Conservation (phyloP, 345 rosid species). For the Hypericum perforatum region DNA sequence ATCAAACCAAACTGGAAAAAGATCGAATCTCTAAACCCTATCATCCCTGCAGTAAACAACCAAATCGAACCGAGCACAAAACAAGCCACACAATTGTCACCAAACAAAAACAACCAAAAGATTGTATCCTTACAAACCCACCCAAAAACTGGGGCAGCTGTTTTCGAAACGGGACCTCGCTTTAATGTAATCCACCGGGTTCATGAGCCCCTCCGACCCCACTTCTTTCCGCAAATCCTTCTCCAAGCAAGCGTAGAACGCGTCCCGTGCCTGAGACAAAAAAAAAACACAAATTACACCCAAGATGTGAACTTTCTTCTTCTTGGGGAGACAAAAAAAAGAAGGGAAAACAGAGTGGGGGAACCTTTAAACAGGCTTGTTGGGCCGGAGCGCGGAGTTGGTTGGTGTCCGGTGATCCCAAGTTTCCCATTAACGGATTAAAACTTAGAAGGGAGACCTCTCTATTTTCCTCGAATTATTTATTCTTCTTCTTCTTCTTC, state of each 20-base stretch:
- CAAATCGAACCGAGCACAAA: too few relatives aligned
- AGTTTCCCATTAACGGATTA: too few relatives aligned
- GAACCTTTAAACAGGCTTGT: conserved; percentile 67
- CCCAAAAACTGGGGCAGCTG: conserved; percentile 72
- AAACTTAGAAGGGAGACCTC: too few relatives aligned
- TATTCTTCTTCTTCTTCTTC: too few relatives aligned
- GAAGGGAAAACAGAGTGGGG: neutral
- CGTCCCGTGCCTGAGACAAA: conserved; percentile 55
- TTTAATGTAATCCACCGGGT: conserved; percentile 51
- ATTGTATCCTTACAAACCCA: too few relatives aligned
- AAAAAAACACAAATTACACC: neutral
- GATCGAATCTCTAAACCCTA: too few relatives aligned
- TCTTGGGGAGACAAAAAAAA: neutral
- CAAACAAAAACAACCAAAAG: too few relatives aligned
- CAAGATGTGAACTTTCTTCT: neutral
- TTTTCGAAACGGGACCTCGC: conserved; percentile 41
- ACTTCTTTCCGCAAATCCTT: conserved; percentile 61
- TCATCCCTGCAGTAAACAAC: too few relatives aligned
- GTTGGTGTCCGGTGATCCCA: conserved; percentile 37
- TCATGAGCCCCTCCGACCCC: conserved; percentile 66
- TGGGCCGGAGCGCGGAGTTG: conserved; percentile 51
- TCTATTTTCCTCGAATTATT: too few relatives aligned
- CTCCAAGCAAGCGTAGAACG: conserved; percentile 63
- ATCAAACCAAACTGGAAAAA: too few relatives aligned
- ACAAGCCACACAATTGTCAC: too few relatives aligned